Evolutionary conservation across 225 moss, liverwort and hornwort species (phyloP).

Genomic region (Climacium dendroides): DNA sequence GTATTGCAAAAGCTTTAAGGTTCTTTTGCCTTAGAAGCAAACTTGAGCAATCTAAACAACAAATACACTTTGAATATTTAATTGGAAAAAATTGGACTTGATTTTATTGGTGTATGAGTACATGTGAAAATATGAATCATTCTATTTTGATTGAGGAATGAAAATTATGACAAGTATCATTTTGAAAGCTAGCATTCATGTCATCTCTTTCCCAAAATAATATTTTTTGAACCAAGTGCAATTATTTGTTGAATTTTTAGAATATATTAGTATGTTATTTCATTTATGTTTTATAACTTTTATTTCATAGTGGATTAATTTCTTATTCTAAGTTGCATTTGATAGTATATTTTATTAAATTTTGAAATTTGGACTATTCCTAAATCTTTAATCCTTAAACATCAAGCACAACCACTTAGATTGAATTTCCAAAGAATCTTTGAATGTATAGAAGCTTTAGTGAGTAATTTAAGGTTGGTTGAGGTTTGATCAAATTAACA

Average conservation of each 20-base stretch:
- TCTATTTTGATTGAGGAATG: not conserved
- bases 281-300: not conserved
- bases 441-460: not conserved
- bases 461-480: not conserved
- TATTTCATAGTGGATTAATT: not conserved
- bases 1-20: not conserved
- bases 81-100: not conserved
- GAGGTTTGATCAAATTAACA: not conserved
- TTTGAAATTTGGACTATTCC: not conserved
- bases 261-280: not conserved
- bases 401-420: accelerated
- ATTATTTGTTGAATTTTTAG: not conserved
- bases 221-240: not conserved
- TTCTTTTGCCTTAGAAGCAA: not conserved
- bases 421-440: not conserved
- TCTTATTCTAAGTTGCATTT: not conserved
- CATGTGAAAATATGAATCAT: too few species aligned
- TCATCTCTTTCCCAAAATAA: not conserved
- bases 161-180: too few species aligned
- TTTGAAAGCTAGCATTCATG: not conserved
- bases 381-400: not conserved
- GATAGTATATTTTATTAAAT: not conserved
- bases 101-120: not conserved
- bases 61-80: not conserved
- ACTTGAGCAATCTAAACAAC: not conserved